These are phyloP conservation scores for Amborella trichopoda DNA, from an alignment of 164 flowering plant species.

Conservation along the genomic window DNA sequence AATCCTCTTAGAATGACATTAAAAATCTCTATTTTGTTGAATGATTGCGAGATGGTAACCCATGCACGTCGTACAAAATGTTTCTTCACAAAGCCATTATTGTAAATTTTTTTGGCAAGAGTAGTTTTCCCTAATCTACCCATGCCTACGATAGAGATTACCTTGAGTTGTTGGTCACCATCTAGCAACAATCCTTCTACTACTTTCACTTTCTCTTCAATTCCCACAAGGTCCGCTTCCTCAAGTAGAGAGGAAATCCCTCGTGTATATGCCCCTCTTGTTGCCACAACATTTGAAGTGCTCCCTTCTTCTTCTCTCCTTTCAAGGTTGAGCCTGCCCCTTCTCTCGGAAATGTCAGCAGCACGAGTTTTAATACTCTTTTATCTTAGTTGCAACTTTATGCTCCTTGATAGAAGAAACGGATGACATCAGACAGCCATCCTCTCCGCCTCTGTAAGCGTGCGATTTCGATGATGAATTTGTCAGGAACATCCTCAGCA, in stretches of 20 bases:
- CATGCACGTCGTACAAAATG: conserved; percentile 13
- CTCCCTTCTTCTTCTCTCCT: conserved; percentile 15
- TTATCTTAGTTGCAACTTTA: conserved; percentile 21
- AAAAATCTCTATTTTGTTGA: neutral
- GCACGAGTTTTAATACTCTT: conserved; percentile 25
- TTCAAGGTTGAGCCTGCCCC: neutral
- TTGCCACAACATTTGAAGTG: neutral
- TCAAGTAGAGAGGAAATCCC: conserved; percentile 35
- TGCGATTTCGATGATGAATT: neutral
- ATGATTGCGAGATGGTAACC: conserved; percentile 7
- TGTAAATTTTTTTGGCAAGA: conserved; percentile 9
- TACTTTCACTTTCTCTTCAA: conserved; percentile 30
- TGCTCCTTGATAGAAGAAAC: conserved; percentile 13
- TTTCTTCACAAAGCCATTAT: conserved; percentile 3
- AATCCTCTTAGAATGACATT: conserved; percentile 1
- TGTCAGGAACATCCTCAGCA: conserved; percentile 9
- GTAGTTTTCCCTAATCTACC: conserved; percentile 13
- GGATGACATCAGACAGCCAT: neutral
- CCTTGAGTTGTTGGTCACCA: conserved; percentile 1
- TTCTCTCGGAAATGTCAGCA: conserved; percentile 1
- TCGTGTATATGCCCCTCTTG: conserved; percentile 7
- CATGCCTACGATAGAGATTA: conserved; percentile 7
- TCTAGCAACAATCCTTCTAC: conserved; percentile 28
- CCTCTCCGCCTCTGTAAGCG: neutral
- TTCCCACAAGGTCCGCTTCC: conserved; percentile 33